Base-by-base conservation (phyloP, 2,329 filamentous ascomycete species). In the Thelonectria blattea region DNA sequence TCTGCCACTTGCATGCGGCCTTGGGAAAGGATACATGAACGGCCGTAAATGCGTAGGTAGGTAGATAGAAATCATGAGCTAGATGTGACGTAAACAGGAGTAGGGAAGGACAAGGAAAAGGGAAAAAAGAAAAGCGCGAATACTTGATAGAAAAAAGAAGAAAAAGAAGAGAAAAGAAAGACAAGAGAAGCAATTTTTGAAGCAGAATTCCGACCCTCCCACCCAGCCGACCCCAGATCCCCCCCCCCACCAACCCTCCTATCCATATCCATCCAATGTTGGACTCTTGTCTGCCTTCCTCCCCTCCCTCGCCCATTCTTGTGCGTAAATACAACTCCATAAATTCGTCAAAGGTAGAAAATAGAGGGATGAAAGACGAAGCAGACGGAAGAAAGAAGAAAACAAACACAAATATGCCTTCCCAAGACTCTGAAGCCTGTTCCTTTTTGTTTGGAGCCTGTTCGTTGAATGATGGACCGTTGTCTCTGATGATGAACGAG, bases 161-260 rank as follows among this genome's bases (percentile, higher is more conserved):
- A 30, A 20, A 34, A 30, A 39, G 17, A 50, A 58, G 24, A 34
- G n/a, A 37, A 22, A 30, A 22, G 57, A 22, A 37, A 39, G 20
- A 20, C 22, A 49, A 51, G 27, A 12, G 20, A 57, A 32, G 24
- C 15, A 20, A 46, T 49, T 52, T 45, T 20, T 43, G 39, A 54
- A 54, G 64, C 52, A 42, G 60, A 48, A 56, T 49, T 52, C 55
- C 51, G 34, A 49, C 55, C 34, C 12, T 41, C 32, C 20, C 15
- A 37, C 27, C 20, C 17, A 52, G 37, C 37, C 24, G 22, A 43
- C 14, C 51, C 27, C 27, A 37, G 30, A 43, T 52, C 17, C 30
- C 18, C 12, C 20, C 48, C 17, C 41, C n/a, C n/a, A n/a, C n/a
- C n/a, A n/a, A n/a, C n/a, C n/a, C 48, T 14, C 41, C 30, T 2